Conservation (phyloP, 2,329 filamentous ascomycete species). For the Neonectria punicea region DNA sequence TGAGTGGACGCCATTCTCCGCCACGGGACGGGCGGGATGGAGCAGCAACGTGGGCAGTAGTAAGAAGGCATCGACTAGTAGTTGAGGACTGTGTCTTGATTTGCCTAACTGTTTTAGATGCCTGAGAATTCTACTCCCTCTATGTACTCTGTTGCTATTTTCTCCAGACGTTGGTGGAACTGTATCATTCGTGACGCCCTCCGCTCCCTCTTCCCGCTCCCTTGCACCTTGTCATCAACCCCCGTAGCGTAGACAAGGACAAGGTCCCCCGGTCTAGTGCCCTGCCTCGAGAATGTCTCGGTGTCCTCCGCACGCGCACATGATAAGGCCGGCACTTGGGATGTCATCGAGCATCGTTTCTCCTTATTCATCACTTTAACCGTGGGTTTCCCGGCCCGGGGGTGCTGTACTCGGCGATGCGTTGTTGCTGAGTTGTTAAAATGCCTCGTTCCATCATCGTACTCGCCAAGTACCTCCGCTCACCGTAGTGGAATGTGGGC, state of each 20-base stretch:
- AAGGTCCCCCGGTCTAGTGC: background rate
- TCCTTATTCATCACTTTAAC: no score
- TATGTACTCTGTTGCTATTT: no score
- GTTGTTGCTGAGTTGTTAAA: conserved; percentile 1
- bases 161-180: background rate
- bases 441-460: background rate
- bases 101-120: no score
- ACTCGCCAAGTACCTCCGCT: background rate
- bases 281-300: background rate
- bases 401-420: background rate
- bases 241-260: background rate
- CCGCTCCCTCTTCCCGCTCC: no score
- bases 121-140: no score
- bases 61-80: no score
- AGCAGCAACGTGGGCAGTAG: no score
- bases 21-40: no score
- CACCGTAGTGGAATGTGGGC: background rate
- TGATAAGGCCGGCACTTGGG: conserved; percentile 2
- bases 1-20: background rate
- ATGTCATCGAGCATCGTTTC: background rate
- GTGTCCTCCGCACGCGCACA: conserved; percentile 4
- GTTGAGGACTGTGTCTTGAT: no score
- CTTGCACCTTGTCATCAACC: no score
- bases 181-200: background rate
- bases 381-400: background rate